Conservation (phyloP, 2,329 filamentous ascomycete genomes). For the Ophiosphaerella herpotricha region DNA sequence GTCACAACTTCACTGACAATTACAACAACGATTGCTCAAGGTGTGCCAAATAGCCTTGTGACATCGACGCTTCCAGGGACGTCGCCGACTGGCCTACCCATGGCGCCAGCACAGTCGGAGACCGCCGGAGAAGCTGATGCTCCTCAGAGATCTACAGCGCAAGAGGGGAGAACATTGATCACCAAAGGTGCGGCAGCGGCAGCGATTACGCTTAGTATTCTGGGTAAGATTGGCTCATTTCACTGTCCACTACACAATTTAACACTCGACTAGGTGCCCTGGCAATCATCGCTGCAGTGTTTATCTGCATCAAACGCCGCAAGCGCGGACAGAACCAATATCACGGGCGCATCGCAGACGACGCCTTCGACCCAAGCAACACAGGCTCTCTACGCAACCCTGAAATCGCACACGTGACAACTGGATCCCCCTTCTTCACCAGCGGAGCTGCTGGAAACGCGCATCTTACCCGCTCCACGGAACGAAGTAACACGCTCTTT, state of each 20-base stretch:
- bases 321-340: conserved; percentile 19
- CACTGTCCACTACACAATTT: neutral
- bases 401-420: conserved; percentile 26
- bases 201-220: conserved; percentile 35
- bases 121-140: conserved; percentile 2
- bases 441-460: neutral
- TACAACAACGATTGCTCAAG: neutral
- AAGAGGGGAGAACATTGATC: conserved; percentile 22
- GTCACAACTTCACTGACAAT: conserved; percentile 3
- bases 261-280: conserved; percentile 27
- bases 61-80: neutral
- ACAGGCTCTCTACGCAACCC: conserved; percentile 22
- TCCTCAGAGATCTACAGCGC: conserved; percentile 6
- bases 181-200: conserved; percentile 36
- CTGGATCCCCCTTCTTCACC: conserved; percentile 12
- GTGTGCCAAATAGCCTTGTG: too few species aligned
- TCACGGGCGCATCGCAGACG: conserved; percentile 24
- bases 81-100: neutral
- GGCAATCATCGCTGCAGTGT: conserved; percentile 26
- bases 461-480: conserved; percentile 29
- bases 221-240: conserved; percentile 24
- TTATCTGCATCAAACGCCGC: conserved; percentile 32
- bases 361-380: conserved; percentile 34
- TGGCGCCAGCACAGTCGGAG: conserved; percentile 8
- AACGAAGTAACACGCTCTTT: conserved; percentile 34